Conservation (phyloP, 2,329 filamentous ascomycete species). For the Xylaria sp. region DNA sequence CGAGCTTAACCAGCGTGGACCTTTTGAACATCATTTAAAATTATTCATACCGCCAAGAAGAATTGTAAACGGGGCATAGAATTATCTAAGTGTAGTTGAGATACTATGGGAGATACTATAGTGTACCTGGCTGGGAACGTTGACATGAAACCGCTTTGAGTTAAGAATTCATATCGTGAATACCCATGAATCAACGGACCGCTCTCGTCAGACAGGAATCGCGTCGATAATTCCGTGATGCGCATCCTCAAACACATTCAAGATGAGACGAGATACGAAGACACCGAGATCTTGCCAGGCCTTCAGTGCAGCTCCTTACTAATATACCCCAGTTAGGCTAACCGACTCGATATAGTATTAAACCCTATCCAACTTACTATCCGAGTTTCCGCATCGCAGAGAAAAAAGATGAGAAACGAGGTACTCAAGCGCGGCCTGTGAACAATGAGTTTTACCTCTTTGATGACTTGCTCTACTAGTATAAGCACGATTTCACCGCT, state of each 20-base stretch:
- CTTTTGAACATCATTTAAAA: background rate
- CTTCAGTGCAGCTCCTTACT: background rate
- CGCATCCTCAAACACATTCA: conserved; percentile 37
- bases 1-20: background rate
- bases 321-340: conserved; percentile 12
- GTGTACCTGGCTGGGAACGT: conserved; percentile 4
- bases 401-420: too few relatives aligned
- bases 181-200: conserved; percentile 4
- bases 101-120: background rate
- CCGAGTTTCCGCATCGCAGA: background rate
- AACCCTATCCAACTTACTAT: background rate
- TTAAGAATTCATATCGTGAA: background rate
- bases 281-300: conserved; percentile 14
- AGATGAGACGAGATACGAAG: conserved; percentile 36
- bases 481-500: background rate
- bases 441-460: too few relatives aligned
- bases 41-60: background rate
- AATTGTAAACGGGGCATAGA: background rate
- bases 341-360: conserved; percentile 17
- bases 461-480: background rate
- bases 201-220: conserved; percentile 7
- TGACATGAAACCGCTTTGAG: conserved; percentile 8
- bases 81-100: background rate
- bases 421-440: too few relatives aligned
- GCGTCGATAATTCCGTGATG: conserved; percentile 30